phyloP scores from a whole-genome alignment of 148 eudicot species.

The Camellia lanceoleosa region DNA sequence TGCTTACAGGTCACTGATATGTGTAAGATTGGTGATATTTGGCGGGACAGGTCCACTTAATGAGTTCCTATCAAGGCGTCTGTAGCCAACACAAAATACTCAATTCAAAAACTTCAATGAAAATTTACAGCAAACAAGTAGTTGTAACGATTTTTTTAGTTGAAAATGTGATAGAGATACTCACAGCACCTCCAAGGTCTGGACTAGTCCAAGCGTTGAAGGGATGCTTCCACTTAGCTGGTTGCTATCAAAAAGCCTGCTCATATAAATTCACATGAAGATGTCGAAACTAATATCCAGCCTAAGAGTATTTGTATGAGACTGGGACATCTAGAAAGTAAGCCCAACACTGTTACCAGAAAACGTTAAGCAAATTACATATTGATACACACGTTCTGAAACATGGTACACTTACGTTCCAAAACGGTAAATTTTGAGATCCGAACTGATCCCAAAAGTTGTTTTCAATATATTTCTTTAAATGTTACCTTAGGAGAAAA shows the following conservation, averaged over 20 bases:
- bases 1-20: constrained; percentile 53
- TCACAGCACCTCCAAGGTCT: constrained; percentile 62
- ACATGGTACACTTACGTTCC: too few relatives aligned
- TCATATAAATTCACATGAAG: background rate
- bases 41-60: constrained; percentile 55
- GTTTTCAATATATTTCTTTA: too few relatives aligned
- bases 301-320: background rate
- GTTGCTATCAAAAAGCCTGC: constrained; percentile 74
- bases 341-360: background rate
- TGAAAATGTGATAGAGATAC: constrained; percentile 28
- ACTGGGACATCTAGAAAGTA: background rate
- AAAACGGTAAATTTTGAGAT: too few relatives aligned
- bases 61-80: constrained; percentile 67
- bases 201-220: constrained; percentile 53
- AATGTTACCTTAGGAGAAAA: too few relatives aligned
- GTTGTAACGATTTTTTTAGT: background rate
- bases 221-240: constrained; percentile 57
- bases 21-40: constrained; percentile 54
- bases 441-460: too few relatives aligned
- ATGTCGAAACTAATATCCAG: background rate
- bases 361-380: too few relatives aligned
- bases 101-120: background rate
- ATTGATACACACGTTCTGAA: too few relatives aligned
- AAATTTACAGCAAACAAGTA: background rate
- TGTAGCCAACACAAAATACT: constrained; percentile 20